Evolutionary conservation across 768 basidiomycete species (phyloP).

Genomic region (Mycena amicta): DNA sequence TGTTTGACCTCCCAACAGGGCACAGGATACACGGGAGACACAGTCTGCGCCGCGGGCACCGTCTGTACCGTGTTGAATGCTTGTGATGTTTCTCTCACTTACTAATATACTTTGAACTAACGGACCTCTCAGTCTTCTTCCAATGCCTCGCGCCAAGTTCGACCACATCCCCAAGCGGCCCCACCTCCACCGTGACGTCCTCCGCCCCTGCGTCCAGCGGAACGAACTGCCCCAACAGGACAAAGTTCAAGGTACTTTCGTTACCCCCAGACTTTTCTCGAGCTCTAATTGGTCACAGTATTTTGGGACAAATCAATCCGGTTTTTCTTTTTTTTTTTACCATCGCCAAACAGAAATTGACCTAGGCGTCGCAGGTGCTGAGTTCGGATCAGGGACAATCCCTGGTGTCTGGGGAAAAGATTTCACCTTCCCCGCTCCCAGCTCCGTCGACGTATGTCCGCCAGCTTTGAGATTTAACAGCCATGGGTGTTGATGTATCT

Average conservation of each 20-base stretch:
- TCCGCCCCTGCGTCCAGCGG: constrained; percentile 26
- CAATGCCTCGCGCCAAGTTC: constrained; percentile 41
- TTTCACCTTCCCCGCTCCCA: constrained; percentile 24
- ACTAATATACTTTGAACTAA: too few species aligned
- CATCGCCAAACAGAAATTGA: too few species aligned
- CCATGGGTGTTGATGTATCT: background rate
- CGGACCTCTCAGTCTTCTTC: too few species aligned
- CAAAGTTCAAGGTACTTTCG: constrained; percentile 55
- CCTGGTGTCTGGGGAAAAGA: constrained; percentile 48
- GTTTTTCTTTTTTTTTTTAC: too few species aligned
- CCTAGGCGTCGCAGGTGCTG: too few species aligned
- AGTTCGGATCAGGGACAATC: constrained; percentile 53
- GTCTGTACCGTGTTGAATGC: constrained; percentile 43
- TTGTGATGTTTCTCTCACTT: constrained; percentile 32
- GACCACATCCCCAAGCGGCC: constrained; percentile 14
- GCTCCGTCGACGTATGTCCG: constrained; percentile 37
- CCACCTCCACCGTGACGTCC: constrained; percentile 32
- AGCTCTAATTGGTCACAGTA: too few species aligned
- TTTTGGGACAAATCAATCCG: constrained; percentile 63
- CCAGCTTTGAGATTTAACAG: background rate
- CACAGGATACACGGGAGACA: constrained; percentile 46
- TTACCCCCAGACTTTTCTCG: too few species aligned
- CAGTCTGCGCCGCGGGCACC: constrained; percentile 46
- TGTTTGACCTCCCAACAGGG: background rate
- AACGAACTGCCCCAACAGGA: constrained; percentile 34